phyloP scores from a whole-genome alignment of 2,329 filamentous ascomycete species.

The Ascochyta lentis region DNA sequence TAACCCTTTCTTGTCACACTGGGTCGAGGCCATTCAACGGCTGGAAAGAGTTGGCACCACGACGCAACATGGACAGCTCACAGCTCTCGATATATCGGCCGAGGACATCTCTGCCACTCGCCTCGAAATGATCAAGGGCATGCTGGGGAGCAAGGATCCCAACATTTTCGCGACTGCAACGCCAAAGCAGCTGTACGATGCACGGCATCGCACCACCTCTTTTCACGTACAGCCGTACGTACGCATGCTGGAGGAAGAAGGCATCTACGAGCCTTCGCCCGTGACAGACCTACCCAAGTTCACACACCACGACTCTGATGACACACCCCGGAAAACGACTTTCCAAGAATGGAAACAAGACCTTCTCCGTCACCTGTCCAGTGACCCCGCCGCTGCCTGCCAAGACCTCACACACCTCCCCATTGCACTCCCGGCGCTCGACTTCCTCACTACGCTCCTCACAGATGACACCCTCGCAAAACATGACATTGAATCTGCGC shows the following conservation, averaged over 20 bases:
- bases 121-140: conserved; percentile 35
- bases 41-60: conserved; percentile 8
- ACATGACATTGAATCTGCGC: conserved; percentile 36
- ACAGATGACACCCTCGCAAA: conserved; percentile 30
- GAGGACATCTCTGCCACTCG: conserved; percentile 29
- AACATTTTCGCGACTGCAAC: conserved; percentile 16
- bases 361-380: conserved; percentile 28
- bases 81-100: conserved; percentile 14
- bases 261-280: conserved; percentile 39
- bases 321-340: conserved; percentile 16
- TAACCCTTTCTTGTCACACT: conserved; percentile 51
- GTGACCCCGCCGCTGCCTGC: conserved; percentile 30
- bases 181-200: conserved; percentile 26
- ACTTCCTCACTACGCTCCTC: conserved; percentile 50
- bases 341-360: conserved; percentile 31
- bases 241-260: conserved; percentile 47
- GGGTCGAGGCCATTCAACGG: conserved; percentile 46
- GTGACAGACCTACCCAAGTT: neutral
- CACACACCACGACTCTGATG: neutral
- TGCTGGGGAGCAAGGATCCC: conserved; percentile 26
- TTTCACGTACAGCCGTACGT: conserved; percentile 42
- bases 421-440: conserved; percentile 46
- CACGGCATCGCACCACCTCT: conserved; percentile 17
- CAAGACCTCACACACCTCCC: conserved; percentile 45
- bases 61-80: neutral